phyloP scores from a whole-genome alignment of 2,329 filamentous ascomycete genomes.

The Sarocladium brachiariae region DNA sequence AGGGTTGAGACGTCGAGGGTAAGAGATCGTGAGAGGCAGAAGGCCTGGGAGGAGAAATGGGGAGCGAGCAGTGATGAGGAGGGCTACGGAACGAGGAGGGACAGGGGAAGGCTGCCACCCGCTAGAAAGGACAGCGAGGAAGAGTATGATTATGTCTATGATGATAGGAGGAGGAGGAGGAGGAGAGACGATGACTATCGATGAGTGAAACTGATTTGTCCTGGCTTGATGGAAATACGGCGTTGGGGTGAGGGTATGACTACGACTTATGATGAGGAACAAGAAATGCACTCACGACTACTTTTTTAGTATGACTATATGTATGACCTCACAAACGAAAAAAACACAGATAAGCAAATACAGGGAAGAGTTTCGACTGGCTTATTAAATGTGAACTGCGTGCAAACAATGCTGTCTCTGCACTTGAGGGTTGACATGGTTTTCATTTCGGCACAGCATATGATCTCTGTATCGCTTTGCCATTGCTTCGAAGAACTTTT shows the following conservation, averaged over 20 bases:
- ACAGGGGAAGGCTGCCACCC: not conserved
- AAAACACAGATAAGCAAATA: too few species aligned
- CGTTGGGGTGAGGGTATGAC: not conserved
- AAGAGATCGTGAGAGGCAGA: slow-evolving; percentile 24
- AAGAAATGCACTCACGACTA: not conserved
- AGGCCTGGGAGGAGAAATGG: slow-evolving; percentile 27
- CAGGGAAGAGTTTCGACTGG: too few species aligned
- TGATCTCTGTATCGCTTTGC: too few species aligned
- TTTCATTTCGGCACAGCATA: too few species aligned
- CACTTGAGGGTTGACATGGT: too few species aligned
- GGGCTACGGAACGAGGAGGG: not conserved
- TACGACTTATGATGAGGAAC: not conserved
- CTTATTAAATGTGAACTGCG: too few species aligned
- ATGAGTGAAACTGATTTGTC: not conserved
- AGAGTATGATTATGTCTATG: slow-evolving; percentile 19
- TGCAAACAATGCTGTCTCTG: too few species aligned
- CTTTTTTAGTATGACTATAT: not conserved
- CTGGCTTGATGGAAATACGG: not conserved
- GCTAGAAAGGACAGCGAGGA: slow-evolving; percentile 1
- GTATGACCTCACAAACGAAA: too few species aligned
- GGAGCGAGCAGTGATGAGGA: slow-evolving; percentile 12
- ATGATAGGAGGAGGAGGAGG: slow-evolving; percentile 17
- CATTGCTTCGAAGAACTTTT: too few species aligned
- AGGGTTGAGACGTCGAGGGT: slow-evolving; percentile 32
- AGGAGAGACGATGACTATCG: slow-evolving; percentile 21